These are phyloP conservation scores for Dentipellis fragilis DNA, from an alignment of 768 basidiomycete genomes.

Conservation along the genomic window DNA sequence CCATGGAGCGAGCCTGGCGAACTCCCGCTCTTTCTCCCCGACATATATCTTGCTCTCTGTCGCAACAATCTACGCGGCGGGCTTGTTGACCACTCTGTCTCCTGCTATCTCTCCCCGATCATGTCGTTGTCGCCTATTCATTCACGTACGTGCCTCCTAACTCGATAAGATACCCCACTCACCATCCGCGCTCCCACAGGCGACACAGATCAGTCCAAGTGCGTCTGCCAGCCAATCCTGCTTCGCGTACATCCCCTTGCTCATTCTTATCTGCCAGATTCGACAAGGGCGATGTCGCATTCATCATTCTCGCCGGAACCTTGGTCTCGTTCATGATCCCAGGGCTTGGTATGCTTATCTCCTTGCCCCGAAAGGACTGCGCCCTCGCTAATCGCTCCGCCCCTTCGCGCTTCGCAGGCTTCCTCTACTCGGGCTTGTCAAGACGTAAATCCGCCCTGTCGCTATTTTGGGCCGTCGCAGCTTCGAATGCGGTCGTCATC, in stretches of 20 bases:
- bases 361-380: constrained; percentile 1
- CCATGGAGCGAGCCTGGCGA: neutral
- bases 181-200: neutral
- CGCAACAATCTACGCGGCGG: too few relatives aligned
- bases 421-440: constrained; percentile 65
- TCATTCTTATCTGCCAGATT: constrained; percentile 32
- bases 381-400: constrained; percentile 2
- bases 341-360: constrained; percentile 42
- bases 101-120: too few relatives aligned
- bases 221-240: neutral
- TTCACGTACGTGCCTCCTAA: neutral
- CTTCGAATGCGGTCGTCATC: constrained; percentile 65
- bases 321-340: constrained; percentile 76
- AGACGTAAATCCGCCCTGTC: constrained; percentile 63
- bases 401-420: constrained; percentile 30
- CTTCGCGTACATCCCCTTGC: neutral
- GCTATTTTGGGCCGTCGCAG: constrained; percentile 67
- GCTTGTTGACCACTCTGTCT: too few relatives aligned
- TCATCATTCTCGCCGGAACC: constrained; percentile 57
- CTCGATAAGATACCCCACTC: neutral
- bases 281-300: constrained; percentile 62
- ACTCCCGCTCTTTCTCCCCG: neutral
- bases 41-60: too few relatives aligned
- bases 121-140: neutral
- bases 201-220: constrained; percentile 1